Evolutionary conservation across 106 monocot genomes (phyloP).

Genomic region (Cymbidium sinense): DNA sequence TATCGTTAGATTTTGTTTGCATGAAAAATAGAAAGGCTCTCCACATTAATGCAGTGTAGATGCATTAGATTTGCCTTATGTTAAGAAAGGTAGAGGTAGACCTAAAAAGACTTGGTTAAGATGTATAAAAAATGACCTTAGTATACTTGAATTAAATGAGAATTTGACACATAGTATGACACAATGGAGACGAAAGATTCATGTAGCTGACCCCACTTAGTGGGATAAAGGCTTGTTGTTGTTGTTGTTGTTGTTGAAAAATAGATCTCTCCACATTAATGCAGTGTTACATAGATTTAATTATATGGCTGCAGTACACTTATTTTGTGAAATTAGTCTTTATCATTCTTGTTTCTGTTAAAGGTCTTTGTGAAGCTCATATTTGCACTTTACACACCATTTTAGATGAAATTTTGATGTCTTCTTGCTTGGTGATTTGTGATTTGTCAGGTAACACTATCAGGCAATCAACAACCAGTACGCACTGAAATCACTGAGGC

Average conservation of each 20-base stretch:
- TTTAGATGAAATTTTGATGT: neutral
- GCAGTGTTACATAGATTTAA: neutral
- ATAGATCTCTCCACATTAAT: neutral
- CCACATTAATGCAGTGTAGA: neutral
- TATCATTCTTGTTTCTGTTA: neutral
- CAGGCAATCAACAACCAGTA: slow-evolving; percentile 94
- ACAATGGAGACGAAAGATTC: too few species aligned
- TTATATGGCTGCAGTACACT: neutral
- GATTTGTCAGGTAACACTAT: slow-evolving; percentile 77
- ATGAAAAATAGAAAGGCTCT: neutral
- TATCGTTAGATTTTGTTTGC: neutral
- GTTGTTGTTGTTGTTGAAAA: too few species aligned
- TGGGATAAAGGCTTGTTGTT: too few species aligned
- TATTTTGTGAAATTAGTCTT: neutral
- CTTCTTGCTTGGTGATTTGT: neutral
- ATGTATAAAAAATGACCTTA: too few species aligned
- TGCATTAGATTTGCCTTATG: too few species aligned
- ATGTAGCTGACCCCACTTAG: too few species aligned
- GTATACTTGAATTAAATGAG: too few species aligned
- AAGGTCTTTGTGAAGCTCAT: neutral
- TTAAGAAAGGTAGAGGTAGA: too few species aligned
- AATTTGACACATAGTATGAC: too few species aligned
- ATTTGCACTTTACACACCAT: neutral
- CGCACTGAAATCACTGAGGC: slow-evolving; percentile 96
- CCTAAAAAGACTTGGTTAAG: too few species aligned